Base-by-base conservation (phyloP, 2,329 filamentous ascomycete species). In the Pleurostoma richardsiae region DNA sequence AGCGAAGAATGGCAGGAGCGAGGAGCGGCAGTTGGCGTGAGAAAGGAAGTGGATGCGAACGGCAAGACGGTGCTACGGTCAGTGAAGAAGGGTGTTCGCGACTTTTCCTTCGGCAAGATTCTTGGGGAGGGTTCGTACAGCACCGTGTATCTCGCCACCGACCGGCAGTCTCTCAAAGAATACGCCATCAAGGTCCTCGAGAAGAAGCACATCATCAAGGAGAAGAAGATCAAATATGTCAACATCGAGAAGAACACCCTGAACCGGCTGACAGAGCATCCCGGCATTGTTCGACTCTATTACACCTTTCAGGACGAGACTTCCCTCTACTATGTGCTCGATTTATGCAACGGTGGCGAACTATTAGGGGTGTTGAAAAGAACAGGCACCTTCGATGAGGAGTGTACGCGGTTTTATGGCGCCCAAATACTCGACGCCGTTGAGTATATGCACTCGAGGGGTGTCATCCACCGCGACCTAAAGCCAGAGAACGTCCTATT, bases 151-250 rank as follows among this genome's bases (percentile, higher is more conserved):
- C 82, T 94, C 44, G 94, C 91, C 36, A 96, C 90, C 4, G 94
- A 99, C 66, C 84, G 92, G 51, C 90, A 96, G 66, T 96, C 90
- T 1, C 72, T 95, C 48, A 95, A 95, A 59, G 92, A 99, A 65
- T 97, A 97, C 62, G 94, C 94, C 29, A 91, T 99, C 70, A 99
- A 99, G 66, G 92, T 99, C 11, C 80, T 99, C 41, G 94, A 99
- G 69, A 99, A 99, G 71, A 83, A 90, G 59, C 94, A 99, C 66
- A 99, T 99, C 61, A 99, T 99, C 75, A 99, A 97, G 69, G 94
- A 99, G 71, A 97, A 96, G 69, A 99, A 99, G 77, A 95, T 99
- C 61, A 99, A 99, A 76, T 99, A 99, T 62, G 94, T 99, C 68
- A 99, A 97, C 68, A 99, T 99, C 59, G 94, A 99, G 68, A 96